Conservation (phyloP, 495 filamentous ascomycete species). For the Xylaria cubensis region DNA sequence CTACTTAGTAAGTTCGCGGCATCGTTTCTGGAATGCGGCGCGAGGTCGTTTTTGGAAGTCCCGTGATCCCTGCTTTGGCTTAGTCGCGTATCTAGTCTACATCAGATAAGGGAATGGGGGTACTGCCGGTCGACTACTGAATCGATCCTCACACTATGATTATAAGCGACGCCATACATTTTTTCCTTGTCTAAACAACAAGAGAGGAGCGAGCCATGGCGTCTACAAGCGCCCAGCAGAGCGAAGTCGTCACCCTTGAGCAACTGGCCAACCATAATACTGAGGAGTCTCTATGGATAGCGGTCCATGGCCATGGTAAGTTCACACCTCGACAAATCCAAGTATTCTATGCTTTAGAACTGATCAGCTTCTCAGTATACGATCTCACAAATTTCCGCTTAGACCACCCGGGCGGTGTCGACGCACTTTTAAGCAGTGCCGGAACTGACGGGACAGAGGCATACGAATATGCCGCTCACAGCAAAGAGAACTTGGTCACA, state of each 20-base stretch:
- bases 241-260: background rate
- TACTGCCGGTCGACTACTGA: background rate
- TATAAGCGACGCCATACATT: background rate
- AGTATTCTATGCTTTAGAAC: background rate
- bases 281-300: background rate
- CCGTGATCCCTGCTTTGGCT: background rate
- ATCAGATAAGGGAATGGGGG: background rate
- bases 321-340: background rate
- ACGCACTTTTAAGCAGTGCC: background rate
- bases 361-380: background rate
- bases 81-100: too few relatives aligned
- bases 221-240: background rate
- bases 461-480: background rate
- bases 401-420: background rate
- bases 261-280: background rate
- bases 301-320: background rate
- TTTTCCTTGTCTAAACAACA: background rate
- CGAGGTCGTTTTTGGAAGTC: background rate
- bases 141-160: background rate
- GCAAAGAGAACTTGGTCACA: background rate
- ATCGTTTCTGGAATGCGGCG: background rate
- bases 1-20: background rate
- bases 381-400: background rate
- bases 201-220: background rate
- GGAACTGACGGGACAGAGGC: background rate